phyloP scores from a whole-genome alignment of 1,284 basidiomycete species.

The Naganishia sp. region DNA sequence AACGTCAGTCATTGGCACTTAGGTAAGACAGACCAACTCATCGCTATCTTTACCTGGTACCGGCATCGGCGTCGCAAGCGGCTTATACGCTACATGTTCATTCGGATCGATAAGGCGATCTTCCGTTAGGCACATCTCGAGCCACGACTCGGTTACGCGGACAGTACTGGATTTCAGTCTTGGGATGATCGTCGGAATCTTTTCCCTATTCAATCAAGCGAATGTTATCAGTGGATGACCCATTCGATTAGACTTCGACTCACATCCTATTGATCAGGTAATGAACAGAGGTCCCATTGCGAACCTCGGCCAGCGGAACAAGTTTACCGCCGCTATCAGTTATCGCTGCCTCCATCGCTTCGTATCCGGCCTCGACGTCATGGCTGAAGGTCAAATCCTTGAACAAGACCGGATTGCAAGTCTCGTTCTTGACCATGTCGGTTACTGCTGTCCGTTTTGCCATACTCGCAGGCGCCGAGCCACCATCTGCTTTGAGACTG shows the following conservation, averaged over 20 bases:
- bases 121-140: slow-evolving; percentile 49
- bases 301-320: slow-evolving; percentile 41
- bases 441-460: slow-evolving; percentile 12
- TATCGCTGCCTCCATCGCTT: slow-evolving; percentile 44
- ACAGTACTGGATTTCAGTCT: slow-evolving; percentile 12
- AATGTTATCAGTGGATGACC: not conserved
- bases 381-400: slow-evolving; percentile 45
- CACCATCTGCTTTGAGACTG: slow-evolving; percentile 4
- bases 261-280: slow-evolving; percentile 50
- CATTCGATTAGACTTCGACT: slow-evolving; percentile 27
- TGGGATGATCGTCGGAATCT: slow-evolving; percentile 7
- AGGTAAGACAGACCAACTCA: not conserved
- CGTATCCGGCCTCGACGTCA: slow-evolving; percentile 43
- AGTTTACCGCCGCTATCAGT: slow-evolving; percentile 40
- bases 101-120: slow-evolving; percentile 42
- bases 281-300: slow-evolving; percentile 43
- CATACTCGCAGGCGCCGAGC: slow-evolving; percentile 5
- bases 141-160: slow-evolving; percentile 52
- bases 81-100: slow-evolving; percentile 46
- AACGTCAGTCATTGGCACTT: not conserved
- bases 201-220: not conserved
- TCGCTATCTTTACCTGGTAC: slow-evolving; percentile 37
- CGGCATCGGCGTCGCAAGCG: slow-evolving; percentile 42
- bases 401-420: slow-evolving; percentile 38
- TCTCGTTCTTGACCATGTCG: slow-evolving; percentile 20